These are phyloP conservation scores for Trametes maxima DNA, from an alignment of 768 basidiomycete genomes.

Conservation along the genomic window DNA sequence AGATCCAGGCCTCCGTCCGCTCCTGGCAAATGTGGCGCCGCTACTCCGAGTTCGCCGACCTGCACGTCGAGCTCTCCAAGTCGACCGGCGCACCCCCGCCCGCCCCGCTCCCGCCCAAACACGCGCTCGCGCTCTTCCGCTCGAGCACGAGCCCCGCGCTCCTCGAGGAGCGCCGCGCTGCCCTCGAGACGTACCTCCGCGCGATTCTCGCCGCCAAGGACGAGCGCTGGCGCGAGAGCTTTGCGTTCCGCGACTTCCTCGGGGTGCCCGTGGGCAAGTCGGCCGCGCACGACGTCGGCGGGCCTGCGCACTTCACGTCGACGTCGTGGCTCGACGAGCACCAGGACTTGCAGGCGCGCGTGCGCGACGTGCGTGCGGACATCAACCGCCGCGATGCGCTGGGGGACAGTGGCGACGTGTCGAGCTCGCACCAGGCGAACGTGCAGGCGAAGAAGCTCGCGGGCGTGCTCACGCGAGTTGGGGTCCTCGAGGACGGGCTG, in stretches of 20 bases:
- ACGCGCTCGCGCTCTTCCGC: conserved; percentile 67
- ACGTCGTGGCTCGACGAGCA: conserved; percentile 93
- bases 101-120: conserved; percentile 81
- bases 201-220: conserved; percentile 84
- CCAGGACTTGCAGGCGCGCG: conserved; percentile 68
- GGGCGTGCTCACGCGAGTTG: conserved; percentile 72
- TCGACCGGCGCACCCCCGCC: conserved; percentile 84
- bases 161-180: conserved; percentile 74
- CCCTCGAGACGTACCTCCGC: conserved; percentile 84
- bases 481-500: conserved; percentile 68
- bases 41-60: conserved; percentile 92
- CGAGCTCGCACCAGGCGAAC: conserved; percentile 74
- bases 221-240: conserved; percentile 76
- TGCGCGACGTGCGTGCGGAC: conserved; percentile 82
- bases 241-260: conserved; percentile 85
- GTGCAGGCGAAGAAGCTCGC: conserved; percentile 87
- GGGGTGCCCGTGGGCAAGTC: conserved; percentile 71
- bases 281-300: conserved; percentile 32
- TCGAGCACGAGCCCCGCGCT: conserved; percentile 59
- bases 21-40: conserved; percentile 94
- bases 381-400: conserved; percentile 89
- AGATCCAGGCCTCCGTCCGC: conserved; percentile 84
- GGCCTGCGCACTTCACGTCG: conserved; percentile 58
- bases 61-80: conserved; percentile 79
- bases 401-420: conserved; percentile 70